phyloP scores from a whole-genome alignment of 2,329 filamentous ascomycete genomes.

The Sarocladium strictum region DNA sequence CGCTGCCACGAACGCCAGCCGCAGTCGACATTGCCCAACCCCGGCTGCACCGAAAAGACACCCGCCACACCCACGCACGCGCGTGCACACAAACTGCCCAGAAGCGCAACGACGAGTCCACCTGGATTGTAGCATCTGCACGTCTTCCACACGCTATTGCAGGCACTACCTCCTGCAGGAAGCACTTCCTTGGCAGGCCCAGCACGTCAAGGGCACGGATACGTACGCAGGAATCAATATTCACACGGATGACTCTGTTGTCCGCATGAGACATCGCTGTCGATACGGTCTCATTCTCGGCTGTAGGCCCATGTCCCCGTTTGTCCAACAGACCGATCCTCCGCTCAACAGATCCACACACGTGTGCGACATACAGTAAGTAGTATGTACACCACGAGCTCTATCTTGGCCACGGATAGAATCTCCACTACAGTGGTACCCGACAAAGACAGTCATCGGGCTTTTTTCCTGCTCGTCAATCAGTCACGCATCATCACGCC shows the following conservation, averaged over 20 bases:
- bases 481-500: background rate
- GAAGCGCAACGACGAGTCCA: background rate
- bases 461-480: background rate
- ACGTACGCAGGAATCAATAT: no score
- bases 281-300: no score
- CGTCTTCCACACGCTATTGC: background rate
- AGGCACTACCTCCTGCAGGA: slow-evolving; percentile 2
- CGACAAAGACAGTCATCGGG: background rate
- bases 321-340: no score
- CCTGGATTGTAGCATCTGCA: background rate
- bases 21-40: background rate
- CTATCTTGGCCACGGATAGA: background rate
- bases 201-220: no score
- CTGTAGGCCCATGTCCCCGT: no score
- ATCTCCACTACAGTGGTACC: background rate
- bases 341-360: no score
- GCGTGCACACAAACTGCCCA: background rate
- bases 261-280: no score
- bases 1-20: background rate
- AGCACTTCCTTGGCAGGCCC: slow-evolving; percentile 6
- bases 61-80: background rate
- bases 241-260: no score
- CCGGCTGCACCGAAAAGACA: background rate
- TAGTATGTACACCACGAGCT: background rate
- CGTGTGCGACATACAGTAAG: background rate